Conservation (phyloP, 331 rosid genomes). For the Prunus yedoensis region DNA sequence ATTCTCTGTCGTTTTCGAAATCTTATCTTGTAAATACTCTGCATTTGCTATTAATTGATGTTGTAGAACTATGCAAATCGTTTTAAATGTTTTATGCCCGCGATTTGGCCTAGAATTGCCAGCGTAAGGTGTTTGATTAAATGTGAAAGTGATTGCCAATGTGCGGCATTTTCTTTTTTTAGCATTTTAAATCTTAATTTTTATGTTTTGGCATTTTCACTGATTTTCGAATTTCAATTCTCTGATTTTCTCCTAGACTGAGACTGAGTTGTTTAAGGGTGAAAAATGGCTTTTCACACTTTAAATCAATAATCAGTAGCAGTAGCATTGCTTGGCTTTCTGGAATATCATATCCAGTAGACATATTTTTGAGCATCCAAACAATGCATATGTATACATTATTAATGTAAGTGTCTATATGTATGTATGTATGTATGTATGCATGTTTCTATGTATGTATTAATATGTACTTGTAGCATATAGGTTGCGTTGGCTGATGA, state of each 20-base stretch:
- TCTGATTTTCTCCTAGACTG: background rate
- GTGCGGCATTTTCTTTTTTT: background rate
- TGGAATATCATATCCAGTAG: background rate
- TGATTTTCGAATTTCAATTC: background rate
- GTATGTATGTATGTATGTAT: background rate
- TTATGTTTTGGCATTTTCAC: background rate
- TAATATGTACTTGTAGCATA: background rate
- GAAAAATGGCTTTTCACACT: background rate
- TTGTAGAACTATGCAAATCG: background rate
- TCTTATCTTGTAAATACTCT: constrained; percentile 18
- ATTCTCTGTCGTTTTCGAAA: background rate
- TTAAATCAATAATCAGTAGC: background rate
- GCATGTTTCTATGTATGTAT: background rate
- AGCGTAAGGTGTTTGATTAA: constrained; percentile 39
- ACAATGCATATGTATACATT: background rate
- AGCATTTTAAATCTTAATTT: background rate
- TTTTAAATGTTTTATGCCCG: constrained; percentile 3
- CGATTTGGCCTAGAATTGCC: constrained; percentile 13
- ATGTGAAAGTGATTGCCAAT: constrained; percentile 26
- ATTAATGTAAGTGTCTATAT: too few species aligned
- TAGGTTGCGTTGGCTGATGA: background rate
- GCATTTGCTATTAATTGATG: background rate
- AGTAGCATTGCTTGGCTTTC: background rate
- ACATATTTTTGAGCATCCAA: background rate
- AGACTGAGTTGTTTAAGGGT: background rate